Base-by-base conservation (phyloP, 1,284 basidiomycete genomes). In the Mycena sp. region DNA sequence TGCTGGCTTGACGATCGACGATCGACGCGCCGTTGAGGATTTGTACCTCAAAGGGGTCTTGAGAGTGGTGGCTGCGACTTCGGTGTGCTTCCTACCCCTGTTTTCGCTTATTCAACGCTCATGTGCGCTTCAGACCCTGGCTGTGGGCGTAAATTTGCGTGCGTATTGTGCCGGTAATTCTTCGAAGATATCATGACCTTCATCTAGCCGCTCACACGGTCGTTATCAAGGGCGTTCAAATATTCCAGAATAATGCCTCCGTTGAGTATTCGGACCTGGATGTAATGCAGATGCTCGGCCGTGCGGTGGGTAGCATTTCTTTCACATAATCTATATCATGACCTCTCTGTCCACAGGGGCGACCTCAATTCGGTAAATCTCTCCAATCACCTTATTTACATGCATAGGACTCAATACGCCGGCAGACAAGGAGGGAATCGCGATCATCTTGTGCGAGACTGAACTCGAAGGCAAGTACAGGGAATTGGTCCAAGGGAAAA, bases 121-220 rank as follows among this genome's bases (percentile, higher is more conserved):
- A 17, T 26, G 28, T 55, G 40, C n/a, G n/a, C 40, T 62, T 44
- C 46, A 94, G 88, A 96, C 94, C 11, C 80, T 96, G 38, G 94
- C 95, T 3, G 92, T 95, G 40, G 94, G 95, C 0, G 91, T 96
- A 32, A 96, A 96, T 71, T 79, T 96, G 63, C 92, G 92, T 93
- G 71, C 68, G 89, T 77, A 6, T 32, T 37, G 12, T 29, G 4
- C 25, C 49, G 35, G 9, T 11, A 25, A 45, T 43, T 43, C 40
- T 58, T 3, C 25, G 3, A 25, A 4, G 19, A 19, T 25, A 12
- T 11, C 12, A 6, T 38, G 14, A 48, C 52, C 21, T 4, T 59
- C 37, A 23, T 45, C 5, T 63, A 93, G 91, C 92, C 65, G 90
- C 91, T 1, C 91, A 93, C 69, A 88, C 88, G 59, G 93, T 95